Base-by-base conservation (phyloP, 129 eudicot genomes). In the Deinandra increscens region DNA sequence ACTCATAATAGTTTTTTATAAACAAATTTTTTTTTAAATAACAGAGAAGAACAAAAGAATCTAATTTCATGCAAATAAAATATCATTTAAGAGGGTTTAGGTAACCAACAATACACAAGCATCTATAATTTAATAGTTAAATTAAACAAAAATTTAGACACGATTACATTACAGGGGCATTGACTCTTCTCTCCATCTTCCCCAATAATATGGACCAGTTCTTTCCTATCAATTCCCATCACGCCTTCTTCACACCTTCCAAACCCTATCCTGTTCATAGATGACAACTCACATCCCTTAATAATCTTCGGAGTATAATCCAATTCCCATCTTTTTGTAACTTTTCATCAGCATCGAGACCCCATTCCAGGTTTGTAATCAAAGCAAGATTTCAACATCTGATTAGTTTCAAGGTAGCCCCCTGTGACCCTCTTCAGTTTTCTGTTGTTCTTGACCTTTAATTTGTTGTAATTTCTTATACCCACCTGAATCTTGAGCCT, bases 341-440 rank as follows among this genome's bases (percentile, higher is more conserved):
- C 7, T 48, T 48, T 19, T 48, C 20, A 50, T 64, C 31, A 39
- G 5, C 15, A 59, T 17, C 45, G 17, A 78, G 72, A 71, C 29
- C 65, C 53, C 60, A 20, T 19, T 15, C 10, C 65, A n/a, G 63
- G 41, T 38, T 68, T 48, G 59, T 51, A 41, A 39, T 44, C 53
- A 37, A 23, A 42, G 37, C 64, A 18, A 18, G 64, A 74, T 64
- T 48, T 10, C 73, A 63, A 76, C 81, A 79, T 82, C 84, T 80
- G 75, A 61, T 60, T 43, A 41, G 22, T 29, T 82, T 80, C 53
- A 43, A 70, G 78, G 83, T 62, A 79, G 71, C 55, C 46, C 66
- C 71, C 70, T 62, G 14, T 20, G 68, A 45, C 61, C 56, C 75
- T 71, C 14, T 45, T 69, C 69, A 61, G 18, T 42, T 46, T 76